phyloP scores from a whole-genome alignment of 371 early-diverging fungal genomes.

The Mucor indicus region DNA sequence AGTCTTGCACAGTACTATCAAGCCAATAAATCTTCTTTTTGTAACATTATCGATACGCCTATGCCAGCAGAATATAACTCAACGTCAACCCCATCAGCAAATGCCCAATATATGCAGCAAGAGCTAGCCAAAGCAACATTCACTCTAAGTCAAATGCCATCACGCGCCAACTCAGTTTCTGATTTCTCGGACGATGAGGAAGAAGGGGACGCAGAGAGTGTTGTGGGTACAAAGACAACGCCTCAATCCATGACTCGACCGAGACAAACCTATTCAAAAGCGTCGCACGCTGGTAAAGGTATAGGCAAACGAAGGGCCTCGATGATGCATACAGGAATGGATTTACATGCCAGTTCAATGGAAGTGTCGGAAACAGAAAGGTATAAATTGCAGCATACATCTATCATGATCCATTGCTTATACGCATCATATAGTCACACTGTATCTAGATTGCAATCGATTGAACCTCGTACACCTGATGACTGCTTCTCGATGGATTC shows the following conservation, averaged over 20 bases:
- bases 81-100: constrained; percentile 6
- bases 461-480: constrained; percentile 27
- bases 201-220: constrained; percentile 15
- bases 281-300: constrained; percentile 23
- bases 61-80: constrained; percentile 8
- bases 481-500: constrained; percentile 8
- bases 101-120: constrained; percentile 22
- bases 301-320: constrained; percentile 42
- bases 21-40: constrained; percentile 11
- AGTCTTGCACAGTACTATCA: constrained; percentile 15
- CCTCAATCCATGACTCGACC: not conserved
- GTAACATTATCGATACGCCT: constrained; percentile 21
- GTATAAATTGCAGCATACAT: not conserved
- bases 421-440: not conserved
- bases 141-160: constrained; percentile 34
- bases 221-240: constrained; percentile 2
- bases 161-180: constrained; percentile 35
- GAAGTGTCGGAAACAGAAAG: constrained; percentile 20
- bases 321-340: constrained; percentile 13
- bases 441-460: constrained; percentile 11
- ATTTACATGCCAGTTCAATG: constrained; percentile 16
- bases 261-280: not conserved
- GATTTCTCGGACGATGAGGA: constrained; percentile 44
- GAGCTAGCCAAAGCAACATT: constrained; percentile 35
- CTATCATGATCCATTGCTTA: not conserved